Evolutionary conservation across 805 yeast species (phyloP).

Genomic region (Kazachstania africana): DNA sequence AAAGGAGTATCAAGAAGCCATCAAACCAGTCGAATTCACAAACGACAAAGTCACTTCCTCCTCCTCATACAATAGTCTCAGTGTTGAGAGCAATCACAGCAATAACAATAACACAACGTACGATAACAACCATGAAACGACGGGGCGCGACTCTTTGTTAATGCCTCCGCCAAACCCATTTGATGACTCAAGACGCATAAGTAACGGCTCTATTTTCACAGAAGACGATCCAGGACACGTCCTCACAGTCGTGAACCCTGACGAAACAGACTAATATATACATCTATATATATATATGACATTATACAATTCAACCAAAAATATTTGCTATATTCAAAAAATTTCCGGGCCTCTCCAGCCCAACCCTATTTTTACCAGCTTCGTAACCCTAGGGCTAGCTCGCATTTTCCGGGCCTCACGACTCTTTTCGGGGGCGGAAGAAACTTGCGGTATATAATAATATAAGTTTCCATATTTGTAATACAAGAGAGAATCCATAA

Average conservation of each 20-base stretch:
- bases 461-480: no score
- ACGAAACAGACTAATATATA: slow-evolving; percentile 29
- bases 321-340: no score
- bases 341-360: no score
- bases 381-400: no score
- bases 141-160: no score
- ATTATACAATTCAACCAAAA: no score
- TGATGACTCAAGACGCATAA: slow-evolving; percentile 68
- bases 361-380: no score
- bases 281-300: no score
- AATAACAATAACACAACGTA: slow-evolving; percentile 2
- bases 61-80: slow-evolving; percentile 5
- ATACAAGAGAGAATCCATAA: no score
- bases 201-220: slow-evolving; percentile 77
- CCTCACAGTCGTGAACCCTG: slow-evolving; percentile 83
- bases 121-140: not conserved
- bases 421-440: no score
- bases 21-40: slow-evolving; percentile 33
- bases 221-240: slow-evolving; percentile 50
- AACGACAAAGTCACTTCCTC: slow-evolving; percentile 1
- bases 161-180: slow-evolving; percentile 52
- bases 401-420: no score
- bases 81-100: slow-evolving; percentile 2
- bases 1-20: slow-evolving; percentile 45
- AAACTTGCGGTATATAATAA: no score